phyloP scores from a whole-genome alignment of 805 yeast genomes.

The Yarrowia sp. region DNA sequence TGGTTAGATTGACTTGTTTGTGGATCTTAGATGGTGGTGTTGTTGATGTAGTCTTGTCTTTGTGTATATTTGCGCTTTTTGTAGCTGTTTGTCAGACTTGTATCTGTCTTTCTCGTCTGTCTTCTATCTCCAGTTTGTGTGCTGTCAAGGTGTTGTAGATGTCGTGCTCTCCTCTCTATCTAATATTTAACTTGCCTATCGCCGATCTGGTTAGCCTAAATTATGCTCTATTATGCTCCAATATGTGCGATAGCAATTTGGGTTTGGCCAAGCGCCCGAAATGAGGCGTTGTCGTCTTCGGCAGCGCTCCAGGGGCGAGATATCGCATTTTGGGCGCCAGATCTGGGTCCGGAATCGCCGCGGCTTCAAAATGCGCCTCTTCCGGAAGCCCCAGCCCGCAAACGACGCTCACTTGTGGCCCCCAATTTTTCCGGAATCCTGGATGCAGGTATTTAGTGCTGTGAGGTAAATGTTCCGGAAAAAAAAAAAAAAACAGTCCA shows the following conservation, averaged over 20 bases:
- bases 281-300: neutral
- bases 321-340: neutral
- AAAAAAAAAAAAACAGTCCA: no score
- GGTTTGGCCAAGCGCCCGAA: neutral
- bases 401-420: no score
- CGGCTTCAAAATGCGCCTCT: no score
- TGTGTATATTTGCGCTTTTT: neutral
- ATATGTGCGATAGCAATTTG: slow-evolving; percentile 22
- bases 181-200: slow-evolving; percentile 32
- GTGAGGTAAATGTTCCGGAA: no score
- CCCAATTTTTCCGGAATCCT: no score
- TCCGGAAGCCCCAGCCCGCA: no score
- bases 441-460: neutral
- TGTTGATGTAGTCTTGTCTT: neutral
- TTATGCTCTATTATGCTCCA: slow-evolving; percentile 20
- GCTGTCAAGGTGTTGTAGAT: neutral
- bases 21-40: neutral
- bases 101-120: no score
- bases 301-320: neutral
- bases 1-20: neutral
- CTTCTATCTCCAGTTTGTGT: neutral
- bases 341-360: no score
- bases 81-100: no score
- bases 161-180: no score
- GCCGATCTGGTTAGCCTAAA: slow-evolving; percentile 35